A percentile compares a stretch with the other conserved stretches of the same genome.
Conservation (phyloP, 805 yeast genomes). For the Hanseniaspora lachancei region DNA sequence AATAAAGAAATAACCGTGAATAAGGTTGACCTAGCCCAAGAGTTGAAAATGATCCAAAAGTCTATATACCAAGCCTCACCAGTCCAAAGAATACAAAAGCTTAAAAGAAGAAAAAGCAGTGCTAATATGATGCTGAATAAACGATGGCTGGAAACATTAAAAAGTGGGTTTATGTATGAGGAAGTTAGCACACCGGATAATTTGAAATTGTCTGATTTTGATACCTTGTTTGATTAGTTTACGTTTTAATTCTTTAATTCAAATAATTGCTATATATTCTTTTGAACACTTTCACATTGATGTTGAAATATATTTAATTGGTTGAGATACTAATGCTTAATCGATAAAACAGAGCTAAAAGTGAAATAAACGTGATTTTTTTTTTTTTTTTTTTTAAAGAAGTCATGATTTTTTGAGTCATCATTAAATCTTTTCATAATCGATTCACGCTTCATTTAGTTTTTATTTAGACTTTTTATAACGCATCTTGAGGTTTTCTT, state of each 20-base stretch:
- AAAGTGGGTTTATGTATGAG: constrained; percentile 64
- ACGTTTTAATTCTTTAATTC: neutral
- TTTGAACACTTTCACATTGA: neutral
- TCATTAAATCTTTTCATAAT: no score
- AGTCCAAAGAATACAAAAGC: neutral
- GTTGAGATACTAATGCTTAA: neutral
- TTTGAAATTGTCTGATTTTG: constrained; percentile 56
- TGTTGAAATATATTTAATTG: neutral
- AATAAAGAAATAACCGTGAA: neutral
- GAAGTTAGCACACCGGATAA: constrained; percentile 74
- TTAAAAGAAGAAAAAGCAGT: neutral
- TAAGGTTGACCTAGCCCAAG: constrained; percentile 7
- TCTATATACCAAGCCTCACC: constrained; percentile 4
- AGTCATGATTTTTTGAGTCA: neutral
- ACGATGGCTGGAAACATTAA: constrained; percentile 60
- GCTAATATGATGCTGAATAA: neutral
- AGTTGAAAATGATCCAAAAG: neutral
- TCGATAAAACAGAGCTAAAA: no score
- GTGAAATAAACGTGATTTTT: neutral
- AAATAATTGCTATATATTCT: neutral
- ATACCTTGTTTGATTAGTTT: constrained; percentile 32
- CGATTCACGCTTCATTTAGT: neutral
- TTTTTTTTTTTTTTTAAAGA: neutral
- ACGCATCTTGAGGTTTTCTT: no score
- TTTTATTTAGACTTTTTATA: no score